phyloP scores from a whole-genome alignment of 2,329 filamentous ascomycete genomes.

The Canariomyces notabilis region DNA sequence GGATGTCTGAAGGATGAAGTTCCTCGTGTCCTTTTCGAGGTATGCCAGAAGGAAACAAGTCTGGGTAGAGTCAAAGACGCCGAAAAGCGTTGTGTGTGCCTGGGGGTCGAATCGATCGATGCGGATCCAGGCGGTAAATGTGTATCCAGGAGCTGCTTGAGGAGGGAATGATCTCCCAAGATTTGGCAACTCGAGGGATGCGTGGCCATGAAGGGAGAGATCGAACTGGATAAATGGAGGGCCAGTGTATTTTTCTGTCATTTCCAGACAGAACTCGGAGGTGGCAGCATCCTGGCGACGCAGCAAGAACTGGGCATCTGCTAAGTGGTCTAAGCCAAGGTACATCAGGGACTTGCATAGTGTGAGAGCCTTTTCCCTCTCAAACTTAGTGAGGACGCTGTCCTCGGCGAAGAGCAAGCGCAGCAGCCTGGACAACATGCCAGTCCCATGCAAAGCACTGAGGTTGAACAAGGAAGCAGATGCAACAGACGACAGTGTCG shows the following conservation, averaged over 20 bases:
- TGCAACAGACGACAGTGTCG: slow-evolving; percentile 55
- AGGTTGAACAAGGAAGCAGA: slow-evolving; percentile 64
- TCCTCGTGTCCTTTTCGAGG: slow-evolving; percentile 85
- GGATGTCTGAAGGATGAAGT: slow-evolving; percentile 94
- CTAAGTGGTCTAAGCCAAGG: slow-evolving; percentile 72
- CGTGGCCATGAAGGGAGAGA: slow-evolving; percentile 78
- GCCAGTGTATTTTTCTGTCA: slow-evolving; percentile 67
- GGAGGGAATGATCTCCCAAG: slow-evolving; percentile 83
- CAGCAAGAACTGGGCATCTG: slow-evolving; percentile 73
- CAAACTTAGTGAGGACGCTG: slow-evolving; percentile 47
- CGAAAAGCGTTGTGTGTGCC: slow-evolving; percentile 91
- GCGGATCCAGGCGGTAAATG: slow-evolving; percentile 81
- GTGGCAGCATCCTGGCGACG: slow-evolving; percentile 47
- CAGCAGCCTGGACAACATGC: slow-evolving; percentile 63
- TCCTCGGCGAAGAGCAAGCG: slow-evolving; percentile 53
- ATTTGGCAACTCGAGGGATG: slow-evolving; percentile 84
- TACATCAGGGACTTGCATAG: slow-evolving; percentile 66
- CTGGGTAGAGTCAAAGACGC: slow-evolving; percentile 85
- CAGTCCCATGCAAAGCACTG: slow-evolving; percentile 65
- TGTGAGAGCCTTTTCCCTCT: slow-evolving; percentile 56
- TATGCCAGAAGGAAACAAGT: slow-evolving; percentile 93
- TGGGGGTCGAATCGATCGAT: slow-evolving; percentile 80
- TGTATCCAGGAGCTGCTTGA: slow-evolving; percentile 74
- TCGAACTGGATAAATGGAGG: slow-evolving; percentile 93
- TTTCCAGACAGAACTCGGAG: slow-evolving; percentile 66